Evolutionary conservation across 23 red algal genomes (phyloP).

Genomic region (Gracilaria gracilis): DNA sequence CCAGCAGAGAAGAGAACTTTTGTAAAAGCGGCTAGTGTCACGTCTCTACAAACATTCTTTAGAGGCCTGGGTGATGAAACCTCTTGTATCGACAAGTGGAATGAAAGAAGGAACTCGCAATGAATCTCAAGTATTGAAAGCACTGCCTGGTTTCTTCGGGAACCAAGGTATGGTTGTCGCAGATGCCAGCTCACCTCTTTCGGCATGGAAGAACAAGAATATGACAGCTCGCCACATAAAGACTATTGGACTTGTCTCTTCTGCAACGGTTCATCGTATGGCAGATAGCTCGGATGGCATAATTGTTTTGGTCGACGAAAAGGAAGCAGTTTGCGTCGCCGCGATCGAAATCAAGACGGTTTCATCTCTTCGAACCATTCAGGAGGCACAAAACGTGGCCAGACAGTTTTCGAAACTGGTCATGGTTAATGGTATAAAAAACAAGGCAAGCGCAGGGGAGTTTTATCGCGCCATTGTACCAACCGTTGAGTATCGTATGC

Average conservation of each 20-base stretch:
- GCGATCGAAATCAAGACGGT: conserved; percentile 46
- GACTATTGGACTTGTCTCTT: neutral
- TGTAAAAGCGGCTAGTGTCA: too few species aligned
- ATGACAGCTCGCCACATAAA: neutral
- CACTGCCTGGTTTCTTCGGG: conserved; percentile 9
- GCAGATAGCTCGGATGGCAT: conserved; percentile 40
- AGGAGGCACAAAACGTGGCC: neutral
- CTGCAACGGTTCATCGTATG: neutral
- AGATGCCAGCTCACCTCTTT: too few species aligned
- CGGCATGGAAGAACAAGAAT: too few species aligned
- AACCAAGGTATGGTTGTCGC: neutral
- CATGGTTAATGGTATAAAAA: neutral
- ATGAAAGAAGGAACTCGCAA: conserved; percentile 21
- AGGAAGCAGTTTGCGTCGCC: neutral
- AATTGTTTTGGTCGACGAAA: neutral
- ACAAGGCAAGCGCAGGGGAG: conserved; percentile 1
- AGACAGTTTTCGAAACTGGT: neutral
- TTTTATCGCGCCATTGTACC: neutral
- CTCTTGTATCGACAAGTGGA: neutral
- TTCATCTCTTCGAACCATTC: neutral
- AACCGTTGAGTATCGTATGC: neutral
- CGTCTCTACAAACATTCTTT: neutral
- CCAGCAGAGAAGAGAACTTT: neutral
- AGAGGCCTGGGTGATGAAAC: conserved; percentile 17
- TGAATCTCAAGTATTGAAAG: conserved; percentile 1